Evolutionary conservation across 2,329 filamentous ascomycete genomes (phyloP), one percentile per base, ranked within the genome.

Genomic region (Endocalyx cinctus): DNA sequence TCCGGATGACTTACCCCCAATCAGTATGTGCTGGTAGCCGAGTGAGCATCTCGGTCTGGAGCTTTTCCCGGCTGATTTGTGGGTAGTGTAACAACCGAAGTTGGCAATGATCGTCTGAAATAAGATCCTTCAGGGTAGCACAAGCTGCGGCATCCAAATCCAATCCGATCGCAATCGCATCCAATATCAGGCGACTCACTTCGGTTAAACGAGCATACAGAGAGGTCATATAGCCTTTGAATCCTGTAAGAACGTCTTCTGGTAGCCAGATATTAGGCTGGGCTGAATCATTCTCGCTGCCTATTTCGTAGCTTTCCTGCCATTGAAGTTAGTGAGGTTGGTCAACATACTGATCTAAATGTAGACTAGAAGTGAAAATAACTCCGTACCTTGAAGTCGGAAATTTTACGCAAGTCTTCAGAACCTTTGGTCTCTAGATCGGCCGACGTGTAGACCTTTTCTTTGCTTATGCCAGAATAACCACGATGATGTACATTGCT

Each of bases 1-100:
- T 25, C 51, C 11, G 17, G 6, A 14, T 8, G 20, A 4, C 39
- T 38, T 42, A 59, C 37, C 60, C 67, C 63, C 70, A 76, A 43
- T 77, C 72, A 3, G 64, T 73, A 51, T 77, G 72, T 4, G 69
- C 63, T 0, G 68, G 64, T 31, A 73, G 32, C 10, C 47, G 29
- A 10, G 43, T 35, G 26, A 50, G 20, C 17, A 41, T 10, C 11
- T 42, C 36, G 13, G 32, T 45, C 29, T 38, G 32, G 5, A 46
- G 15, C 14, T 33, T 42, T 6, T 38, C 32, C 29, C 38, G 42
- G 11, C 15, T 35, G 17, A 47, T 30, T 7, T 26, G 18, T 11
- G 47, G 47, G 26, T 50, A 45, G 25, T 45, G 42, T 13, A 42
- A 15, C 2, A 45, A 33, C 13, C 42, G 37, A 15, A 42, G 13